Base-by-base conservation (phyloP, 345 rosid genomes). In the Linum trigynum region DNA sequence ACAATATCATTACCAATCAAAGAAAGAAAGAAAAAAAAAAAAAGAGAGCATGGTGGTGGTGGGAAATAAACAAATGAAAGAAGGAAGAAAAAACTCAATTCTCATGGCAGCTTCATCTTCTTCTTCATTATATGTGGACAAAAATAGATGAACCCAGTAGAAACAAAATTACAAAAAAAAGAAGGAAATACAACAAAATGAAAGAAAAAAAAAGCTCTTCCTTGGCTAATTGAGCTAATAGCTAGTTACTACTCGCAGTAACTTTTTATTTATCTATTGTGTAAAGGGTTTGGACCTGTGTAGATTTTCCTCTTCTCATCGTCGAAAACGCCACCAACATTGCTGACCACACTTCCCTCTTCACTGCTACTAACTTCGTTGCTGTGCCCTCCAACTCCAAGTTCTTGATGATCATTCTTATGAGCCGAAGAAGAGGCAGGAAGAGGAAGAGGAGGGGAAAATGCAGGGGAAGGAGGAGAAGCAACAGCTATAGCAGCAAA, bases 271-370 rank as follows among this genome's bases (percentile, higher is more conserved):
- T 63, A 80, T 75, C 90, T 77, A 64, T 85, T 85, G 68, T 85
- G 90, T 48, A 85, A 79, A 67, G 90, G 90, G 64, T 85, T 82
- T 57, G 90, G 85, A 68, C 90, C 90, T 50, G 86, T 85, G 65
- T 71, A 48, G 72, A 85, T 72, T 74, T 66, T 85, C 67, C 90
- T 85, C 82, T 79, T 76, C 50, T 80, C 84, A 64, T 68, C 82
- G 23, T 66, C 78, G 63, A 80, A 77, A 74, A 64, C 15, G 39
- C 62, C 71, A 62, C 67, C 80, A 41, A 7, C 23, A 11, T 14
- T 56, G 12, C 36, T 56, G 32, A 23, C 32, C 32, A 23, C 32
- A 11, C 17, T n/a, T n/a, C 36, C 32, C 16, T 37, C 38, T 37
- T 17, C 17, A 7, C 35, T 16, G 7, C 43, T 51, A 17, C 64